A percentile compares a stretch with the other conserved stretches of the same genome.
These are phyloP conservation scores for Spizellomyces sp. DNA, from an alignment of 192 early-diverging fungal genomes.

Conservation along the genomic window DNA sequence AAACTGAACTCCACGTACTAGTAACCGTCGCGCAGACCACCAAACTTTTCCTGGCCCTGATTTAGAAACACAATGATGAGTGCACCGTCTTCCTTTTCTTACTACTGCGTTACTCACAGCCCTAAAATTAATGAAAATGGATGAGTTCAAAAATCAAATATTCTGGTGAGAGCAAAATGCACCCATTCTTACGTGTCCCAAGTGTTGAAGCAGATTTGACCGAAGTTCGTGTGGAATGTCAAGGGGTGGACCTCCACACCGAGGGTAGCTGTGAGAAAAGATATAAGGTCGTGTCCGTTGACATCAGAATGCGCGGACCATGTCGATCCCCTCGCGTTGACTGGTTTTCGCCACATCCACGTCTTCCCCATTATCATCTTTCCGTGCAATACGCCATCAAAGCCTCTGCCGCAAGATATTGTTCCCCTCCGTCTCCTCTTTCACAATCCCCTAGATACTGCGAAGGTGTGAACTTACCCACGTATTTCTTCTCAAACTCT, in stretches of 20 bases:
- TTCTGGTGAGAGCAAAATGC: no score
- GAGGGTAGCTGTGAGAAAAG: slow-evolving; percentile 77
- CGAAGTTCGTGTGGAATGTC: slow-evolving; percentile 97
- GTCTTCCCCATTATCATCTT: no score
- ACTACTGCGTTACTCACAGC: slow-evolving; percentile 54
- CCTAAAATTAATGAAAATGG: background rate
- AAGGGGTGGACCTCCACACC: slow-evolving; percentile 99
- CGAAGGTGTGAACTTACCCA: slow-evolving; percentile 59
- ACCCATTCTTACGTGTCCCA: slow-evolving; percentile 82
- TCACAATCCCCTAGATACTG: slow-evolving; percentile 24
- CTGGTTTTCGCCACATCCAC: no score
- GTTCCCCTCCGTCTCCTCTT: background rate
- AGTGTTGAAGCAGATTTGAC: slow-evolving; percentile 96
- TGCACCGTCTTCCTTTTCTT: slow-evolving; percentile 98
- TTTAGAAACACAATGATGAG: no score
- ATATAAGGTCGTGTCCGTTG: background rate
- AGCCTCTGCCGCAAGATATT: no score
- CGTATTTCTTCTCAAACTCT: slow-evolving; percentile 99
- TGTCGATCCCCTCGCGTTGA: no score
- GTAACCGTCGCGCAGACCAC: slow-evolving; percentile 99
- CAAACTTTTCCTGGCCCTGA: slow-evolving; percentile 98
- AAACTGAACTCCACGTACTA: slow-evolving; percentile 63
- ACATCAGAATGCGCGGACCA: background rate
- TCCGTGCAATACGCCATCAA: no score
- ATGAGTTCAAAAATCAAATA: background rate